phyloP scores from a whole-genome alignment of 1,284 basidiomycete genomes.

The Pseudozyma sp. region DNA sequence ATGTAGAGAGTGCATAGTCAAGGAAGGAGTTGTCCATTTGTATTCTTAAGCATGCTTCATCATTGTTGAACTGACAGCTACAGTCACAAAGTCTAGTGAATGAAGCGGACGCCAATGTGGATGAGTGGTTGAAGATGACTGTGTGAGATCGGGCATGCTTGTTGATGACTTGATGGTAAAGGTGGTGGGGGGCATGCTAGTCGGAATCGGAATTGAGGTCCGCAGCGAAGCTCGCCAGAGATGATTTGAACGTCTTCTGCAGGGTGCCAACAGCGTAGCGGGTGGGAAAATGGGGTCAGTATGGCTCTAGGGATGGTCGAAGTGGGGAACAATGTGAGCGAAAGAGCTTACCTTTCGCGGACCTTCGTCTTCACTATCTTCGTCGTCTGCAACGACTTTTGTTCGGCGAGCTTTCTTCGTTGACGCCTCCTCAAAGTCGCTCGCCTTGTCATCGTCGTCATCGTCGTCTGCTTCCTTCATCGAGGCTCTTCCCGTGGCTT shows the following conservation, averaged over 20 bases:
- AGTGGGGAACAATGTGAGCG: too few species aligned
- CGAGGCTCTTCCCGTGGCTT: background rate
- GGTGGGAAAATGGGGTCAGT: background rate
- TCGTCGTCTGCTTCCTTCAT: conserved; percentile 5
- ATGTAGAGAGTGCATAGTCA: conserved; percentile 23
- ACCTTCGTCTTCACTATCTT: conserved; percentile 32
- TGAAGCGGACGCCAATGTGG: background rate
- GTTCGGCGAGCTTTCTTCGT: background rate
- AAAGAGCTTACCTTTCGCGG: conserved; percentile 20
- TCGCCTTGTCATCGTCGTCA: conserved; percentile 16
- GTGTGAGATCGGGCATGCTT: too few species aligned
- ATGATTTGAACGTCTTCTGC: conserved; percentile 40
- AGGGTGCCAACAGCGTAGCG: background rate
- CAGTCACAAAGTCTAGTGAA: too few species aligned
- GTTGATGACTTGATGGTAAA: background rate
- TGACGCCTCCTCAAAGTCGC: conserved; percentile 18
- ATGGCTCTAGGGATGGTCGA: too few species aligned
- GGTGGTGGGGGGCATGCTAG: background rate
- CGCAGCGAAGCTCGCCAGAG: conserved; percentile 45
- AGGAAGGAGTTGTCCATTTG: background rate
- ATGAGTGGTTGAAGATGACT: background rate
- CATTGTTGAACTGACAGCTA: background rate
- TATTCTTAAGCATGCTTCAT: conserved; percentile 19
- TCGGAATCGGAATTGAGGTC: conserved; percentile 50
- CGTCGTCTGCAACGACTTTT: conserved; percentile 6